phyloP scores from a whole-genome alignment of 208 protist species.

The Plasmodiophora brassicae region DNA sequence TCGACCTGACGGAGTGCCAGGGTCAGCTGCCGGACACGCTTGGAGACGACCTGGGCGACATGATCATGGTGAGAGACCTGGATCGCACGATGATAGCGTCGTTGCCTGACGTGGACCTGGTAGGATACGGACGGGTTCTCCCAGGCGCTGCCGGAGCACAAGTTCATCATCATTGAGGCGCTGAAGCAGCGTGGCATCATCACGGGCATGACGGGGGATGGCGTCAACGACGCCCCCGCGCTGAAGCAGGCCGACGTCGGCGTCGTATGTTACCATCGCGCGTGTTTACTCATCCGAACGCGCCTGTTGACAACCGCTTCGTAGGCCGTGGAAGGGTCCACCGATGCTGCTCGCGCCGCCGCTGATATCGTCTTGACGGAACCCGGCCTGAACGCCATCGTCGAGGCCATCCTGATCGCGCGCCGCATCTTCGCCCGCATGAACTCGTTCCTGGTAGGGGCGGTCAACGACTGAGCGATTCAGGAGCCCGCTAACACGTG shows the following conservation, averaged over 20 bases:
- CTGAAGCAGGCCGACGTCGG: conserved; percentile 86
- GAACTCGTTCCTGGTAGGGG: conserved; percentile 54
- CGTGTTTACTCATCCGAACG: conserved; percentile 42
- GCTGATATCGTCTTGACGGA: conserved; percentile 87
- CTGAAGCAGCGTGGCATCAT: conserved; percentile 40
- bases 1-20: background rate
- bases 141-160: conserved; percentile 41
- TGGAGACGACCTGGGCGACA: background rate
- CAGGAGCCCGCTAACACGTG: background rate
- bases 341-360: conserved; percentile 77
- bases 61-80: background rate
- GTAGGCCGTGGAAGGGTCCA: conserved; percentile 79
- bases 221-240: conserved; percentile 89
- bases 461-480: no score
- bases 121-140: conserved; percentile 33
- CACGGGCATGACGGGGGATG: conserved; percentile 92
- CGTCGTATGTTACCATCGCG: background rate
- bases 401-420: conserved; percentile 78
- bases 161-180: conserved; percentile 41
- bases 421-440: conserved; percentile 89
- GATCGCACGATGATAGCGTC: no score
- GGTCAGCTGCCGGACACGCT: background rate
- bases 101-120: no score
- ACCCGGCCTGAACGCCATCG: conserved; percentile 80
- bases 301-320: background rate